Base-by-base conservation (phyloP, 2,329 filamentous ascomycete genomes). In the Zopfia rhizophila region DNA sequence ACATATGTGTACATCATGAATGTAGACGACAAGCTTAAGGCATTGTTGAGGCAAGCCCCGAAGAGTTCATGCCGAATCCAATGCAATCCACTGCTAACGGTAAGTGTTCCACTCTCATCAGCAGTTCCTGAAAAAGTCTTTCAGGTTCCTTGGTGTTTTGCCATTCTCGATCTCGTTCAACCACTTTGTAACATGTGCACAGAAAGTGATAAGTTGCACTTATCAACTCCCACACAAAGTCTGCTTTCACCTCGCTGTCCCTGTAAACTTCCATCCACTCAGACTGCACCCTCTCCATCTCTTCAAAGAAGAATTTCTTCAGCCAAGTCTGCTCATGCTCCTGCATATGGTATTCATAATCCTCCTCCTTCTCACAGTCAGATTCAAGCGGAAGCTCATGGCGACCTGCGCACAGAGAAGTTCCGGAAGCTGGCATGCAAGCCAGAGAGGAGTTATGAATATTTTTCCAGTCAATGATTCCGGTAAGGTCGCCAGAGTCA, bases 221-320 rank as follows among this genome's bases (percentile, higher is more conserved):
- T n/a, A n/a, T n/a, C n/a, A n/a, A n/a, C 18, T 28, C 35, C 21
- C 17, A 17, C 19, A 32, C 42, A 19, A 52, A 46, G 10, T 37
- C 41, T 21, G 23, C 29, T 16, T 53, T 50, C 4, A 44, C 11
- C 11, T 19, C 18, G 16, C 28, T 47, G 16, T n/a, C 24, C 3
- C 28, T 14, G 22, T 30, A 38, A 14, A 45, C 22, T 7, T 35
- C 11, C 2, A 47, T 18, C 41, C 47, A 58, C 19, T 51, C 52
- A 3, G 53, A 50, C 12, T 30, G 48, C n/a, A 38, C 17, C 2
- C 43, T 41, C 27, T 38, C 22, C 55, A 56, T 58, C 35, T 58
- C 47, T 21, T 53, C 53, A 3, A 56, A 5, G 27, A 49, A 53
- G 17, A 46, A 43, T n/a, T 23, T 7, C 3, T 46, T 32, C 7